Percentiles rank a stretch among this genome's conserved stretches.
Conservation (phyloP, 495 filamentous ascomycete species). For the Talaromyces wortmannii region DNA sequence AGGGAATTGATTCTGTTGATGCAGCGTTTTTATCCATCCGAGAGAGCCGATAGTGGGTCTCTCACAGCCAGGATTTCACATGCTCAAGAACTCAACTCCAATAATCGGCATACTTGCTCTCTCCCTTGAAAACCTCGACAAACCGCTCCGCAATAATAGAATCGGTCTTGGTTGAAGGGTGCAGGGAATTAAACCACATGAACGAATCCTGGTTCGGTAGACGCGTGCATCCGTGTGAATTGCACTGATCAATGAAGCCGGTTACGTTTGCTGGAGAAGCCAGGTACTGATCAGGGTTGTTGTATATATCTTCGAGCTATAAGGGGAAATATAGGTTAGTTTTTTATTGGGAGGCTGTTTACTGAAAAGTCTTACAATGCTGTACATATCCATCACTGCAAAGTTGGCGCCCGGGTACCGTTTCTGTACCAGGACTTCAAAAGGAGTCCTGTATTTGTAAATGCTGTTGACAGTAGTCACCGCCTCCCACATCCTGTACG, state of each 20-base stretch:
- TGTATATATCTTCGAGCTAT: slow-evolving; percentile 55
- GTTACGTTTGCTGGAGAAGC: slow-evolving; percentile 53
- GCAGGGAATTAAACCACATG: slow-evolving; percentile 57
- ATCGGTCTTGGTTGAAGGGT: slow-evolving; percentile 53
- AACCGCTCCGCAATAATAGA: slow-evolving; percentile 53
- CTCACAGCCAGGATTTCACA: no score
- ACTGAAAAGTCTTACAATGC: slow-evolving; percentile 29
- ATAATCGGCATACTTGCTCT: slow-evolving; percentile 51
- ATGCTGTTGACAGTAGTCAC: slow-evolving; percentile 54
- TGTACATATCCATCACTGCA: slow-evolving; percentile 58
- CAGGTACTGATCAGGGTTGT: slow-evolving; percentile 52
- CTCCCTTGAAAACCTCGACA: slow-evolving; percentile 49
- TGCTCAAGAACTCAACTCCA: slow-evolving; percentile 9
- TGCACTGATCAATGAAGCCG: slow-evolving; percentile 48
- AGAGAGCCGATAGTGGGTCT: no score
- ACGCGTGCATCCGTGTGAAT: slow-evolving; percentile 25
- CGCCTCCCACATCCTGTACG: slow-evolving; percentile 54
- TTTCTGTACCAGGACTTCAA: slow-evolving; percentile 40
- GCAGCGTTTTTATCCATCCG: no score
- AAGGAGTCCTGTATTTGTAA: slow-evolving; percentile 55
- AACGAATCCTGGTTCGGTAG: slow-evolving; percentile 30
- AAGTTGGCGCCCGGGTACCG: slow-evolving; percentile 55
- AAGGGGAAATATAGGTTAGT: no score
- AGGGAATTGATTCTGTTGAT: no score
- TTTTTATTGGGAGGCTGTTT: no score